Evolutionary conservation across 2,329 filamentous ascomycete species (phyloP), one percentile per base, ranked within the genome.

Genomic region (Macrophomina pseudophaseolina): DNA sequence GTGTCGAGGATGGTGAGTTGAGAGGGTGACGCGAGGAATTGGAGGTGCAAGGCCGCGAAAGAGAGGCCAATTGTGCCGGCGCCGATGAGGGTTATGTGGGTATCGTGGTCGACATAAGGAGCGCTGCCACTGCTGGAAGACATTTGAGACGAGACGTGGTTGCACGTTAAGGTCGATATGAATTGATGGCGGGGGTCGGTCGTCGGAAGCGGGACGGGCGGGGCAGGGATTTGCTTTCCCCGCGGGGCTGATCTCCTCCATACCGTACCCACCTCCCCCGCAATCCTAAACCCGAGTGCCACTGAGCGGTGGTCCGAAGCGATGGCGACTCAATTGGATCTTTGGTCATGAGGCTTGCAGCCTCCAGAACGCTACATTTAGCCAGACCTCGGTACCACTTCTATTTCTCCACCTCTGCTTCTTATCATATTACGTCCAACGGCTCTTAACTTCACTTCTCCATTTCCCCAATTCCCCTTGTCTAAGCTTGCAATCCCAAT

Each of bases 41-140:
- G 73, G 32, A 87, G 77, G 69, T 87, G 84, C 28, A 86, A 81
- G 32, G 85, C 83, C 8, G 83, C 81, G 72, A 87, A 86, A 28
- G 84, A 86, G 52, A 87, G 80, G 40, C 85, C 85, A 51, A 87
- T 87, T 3, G 81, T 84, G 52, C 82, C 81, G 12, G 79, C 75
- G 53, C 81, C 81, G 42, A 84, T 76, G 28, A 83, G 70, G 16
- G 80, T 78, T 56, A 83, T 80, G 7, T 67, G 70, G 42, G n/a
- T 14, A n/a, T 49, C n/a, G 42, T n/a, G 30, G 58, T 42, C 35
- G 49, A 35, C 23, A 42, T n/a, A 11, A 4, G 46, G 42, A 38
- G 23, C 48, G 2, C 23, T 23, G 23, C 23, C 12, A 11, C 18
- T 42, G 23, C 3, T 63, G 33, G 49, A 16, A 33, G 32, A 18